Base-by-base conservation (phyloP, 768 basidiomycete species). In the Crepidotus variabilis region DNA sequence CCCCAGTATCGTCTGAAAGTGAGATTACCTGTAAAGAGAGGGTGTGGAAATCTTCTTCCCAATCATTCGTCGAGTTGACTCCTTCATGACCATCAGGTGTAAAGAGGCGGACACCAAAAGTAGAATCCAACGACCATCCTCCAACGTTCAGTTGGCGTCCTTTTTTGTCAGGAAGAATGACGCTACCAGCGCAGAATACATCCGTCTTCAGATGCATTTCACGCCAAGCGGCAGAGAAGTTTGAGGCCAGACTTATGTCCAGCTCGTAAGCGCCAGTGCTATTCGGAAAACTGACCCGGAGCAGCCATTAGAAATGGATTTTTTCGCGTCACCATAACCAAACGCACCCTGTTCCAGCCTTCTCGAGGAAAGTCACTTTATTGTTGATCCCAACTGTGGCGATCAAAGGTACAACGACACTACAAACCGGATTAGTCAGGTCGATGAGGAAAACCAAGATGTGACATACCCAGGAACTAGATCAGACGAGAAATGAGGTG, bases 351-450 rank as follows among this genome's bases (percentile, higher is more conserved):
- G 88, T 90, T 8, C 88, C 87, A 2, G 54, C 71, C 67, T 92
- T 92, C 69, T 92, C 90, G 6, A 92, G 73, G 72, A 92, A 88
- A 1, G 84, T 80, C 49, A 92, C 85, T 65, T 92, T 92, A 75
- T 87, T 85, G 73, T 92, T 92, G 69, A 88, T 76, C 1, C 90
- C 88, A 32, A 92, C 72, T 0, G 90, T 91, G 2, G 87, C 83
- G 35, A 90, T 81, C 56, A 91, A 73, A 2, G 89, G 88, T 11
- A 90, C 83, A 52, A 89, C 76, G 32, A 90, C 76, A 2, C 89
- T 89, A 33, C 49, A 52, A 49, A 32, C 24, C 48, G 21, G 51
- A 45, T 47, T 22, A 45, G 20, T 57, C 32, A 59, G 56, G 53
- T 14, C 47, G 50, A 46, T 48, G 50, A 24, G 16, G 18, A 34